These are phyloP conservation scores for Ciborinia camelliae DNA, from an alignment of 2,329 filamentous ascomycete species.

Conservation along the genomic window DNA sequence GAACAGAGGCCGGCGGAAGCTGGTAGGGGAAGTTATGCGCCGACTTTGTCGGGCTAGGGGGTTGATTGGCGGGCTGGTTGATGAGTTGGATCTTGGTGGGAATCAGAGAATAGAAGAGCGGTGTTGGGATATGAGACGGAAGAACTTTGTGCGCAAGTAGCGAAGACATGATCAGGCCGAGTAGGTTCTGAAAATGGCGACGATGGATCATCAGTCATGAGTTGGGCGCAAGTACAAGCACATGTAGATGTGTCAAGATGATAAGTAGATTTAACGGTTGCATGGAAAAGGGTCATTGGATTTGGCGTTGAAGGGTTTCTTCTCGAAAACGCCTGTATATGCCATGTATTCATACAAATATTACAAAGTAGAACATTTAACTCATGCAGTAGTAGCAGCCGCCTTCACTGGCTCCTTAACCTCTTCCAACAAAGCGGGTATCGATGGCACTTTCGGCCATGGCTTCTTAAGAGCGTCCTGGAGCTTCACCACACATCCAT, in stretches of 20 bases:
- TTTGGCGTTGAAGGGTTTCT: conserved; percentile 24
- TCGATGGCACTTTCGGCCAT: conserved; percentile 50
- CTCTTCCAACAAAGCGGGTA: conserved; percentile 50
- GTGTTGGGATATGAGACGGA: not conserved
- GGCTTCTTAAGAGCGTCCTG: conserved; percentile 90
- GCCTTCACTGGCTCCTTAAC: conserved; percentile 45
- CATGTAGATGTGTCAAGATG: not conserved
- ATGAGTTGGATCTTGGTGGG: not conserved
- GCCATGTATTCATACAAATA: conserved; percentile 35
- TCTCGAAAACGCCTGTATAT: conserved; percentile 32
- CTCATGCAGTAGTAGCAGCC: conserved; percentile 23
- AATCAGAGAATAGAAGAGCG: conserved; percentile 10
- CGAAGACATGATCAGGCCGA: not conserved
- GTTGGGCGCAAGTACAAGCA: not conserved
- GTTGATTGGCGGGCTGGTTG: not conserved
- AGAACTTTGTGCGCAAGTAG: not conserved
- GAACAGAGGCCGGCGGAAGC: conserved; percentile 42
- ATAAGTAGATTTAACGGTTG: conserved; percentile 10
- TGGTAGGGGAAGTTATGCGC: conserved; percentile 38
- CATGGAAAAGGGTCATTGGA: conserved; percentile 19
- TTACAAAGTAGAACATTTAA: conserved; percentile 26
- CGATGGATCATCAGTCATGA: not conserved
- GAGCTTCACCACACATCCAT: conserved; percentile 78
- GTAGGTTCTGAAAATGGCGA: not conserved
- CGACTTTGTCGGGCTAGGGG: conserved; percentile 31